phyloP scores from a whole-genome alignment of 345 rosid species.

The Chamaenerion angustifolium region DNA sequence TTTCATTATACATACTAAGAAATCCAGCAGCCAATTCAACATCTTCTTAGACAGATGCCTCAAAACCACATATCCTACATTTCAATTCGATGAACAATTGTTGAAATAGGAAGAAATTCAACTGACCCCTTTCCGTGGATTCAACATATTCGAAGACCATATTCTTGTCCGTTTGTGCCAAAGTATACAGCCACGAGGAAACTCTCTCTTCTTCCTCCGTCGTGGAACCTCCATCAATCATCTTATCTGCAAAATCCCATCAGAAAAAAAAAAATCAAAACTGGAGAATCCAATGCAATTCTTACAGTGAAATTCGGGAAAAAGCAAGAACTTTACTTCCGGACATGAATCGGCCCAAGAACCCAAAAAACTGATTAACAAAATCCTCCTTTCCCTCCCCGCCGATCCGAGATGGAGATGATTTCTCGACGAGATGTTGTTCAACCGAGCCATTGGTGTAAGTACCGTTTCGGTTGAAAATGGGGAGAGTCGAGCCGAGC shows the following conservation, averaged over 20 bases:
- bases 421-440: slow-evolving; percentile 17
- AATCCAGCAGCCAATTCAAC: background rate
- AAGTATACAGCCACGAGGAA: slow-evolving; percentile 43
- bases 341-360: slow-evolving; percentile 21
- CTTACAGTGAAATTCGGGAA: background rate
- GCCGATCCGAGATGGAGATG: background rate
- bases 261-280: background rate
- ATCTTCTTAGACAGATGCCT: background rate
- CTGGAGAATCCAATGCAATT: background rate
- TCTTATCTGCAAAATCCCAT: slow-evolving; percentile 22
- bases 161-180: slow-evolving; percentile 40
- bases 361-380: slow-evolving; percentile 7
- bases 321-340: slow-evolving; percentile 14
- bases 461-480: background rate
- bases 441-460: slow-evolving; percentile 8
- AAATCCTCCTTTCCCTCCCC: slow-evolving; percentile 6
- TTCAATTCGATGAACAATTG: too few species aligned
- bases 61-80: too few species aligned
- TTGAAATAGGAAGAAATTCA: background rate
- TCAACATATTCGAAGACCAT: slow-evolving; percentile 52
- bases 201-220: slow-evolving; percentile 56
- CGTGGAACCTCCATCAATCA: slow-evolving; percentile 36
- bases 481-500: slow-evolving; percentile 15
- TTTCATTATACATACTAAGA: background rate
- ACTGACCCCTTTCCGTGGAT: slow-evolving; percentile 57